Percentiles rank a stretch among this genome's conserved stretches.
phyloP scores from a whole-genome alignment of 23 red algal species.

The Gracilaria vermiculophylla region DNA sequence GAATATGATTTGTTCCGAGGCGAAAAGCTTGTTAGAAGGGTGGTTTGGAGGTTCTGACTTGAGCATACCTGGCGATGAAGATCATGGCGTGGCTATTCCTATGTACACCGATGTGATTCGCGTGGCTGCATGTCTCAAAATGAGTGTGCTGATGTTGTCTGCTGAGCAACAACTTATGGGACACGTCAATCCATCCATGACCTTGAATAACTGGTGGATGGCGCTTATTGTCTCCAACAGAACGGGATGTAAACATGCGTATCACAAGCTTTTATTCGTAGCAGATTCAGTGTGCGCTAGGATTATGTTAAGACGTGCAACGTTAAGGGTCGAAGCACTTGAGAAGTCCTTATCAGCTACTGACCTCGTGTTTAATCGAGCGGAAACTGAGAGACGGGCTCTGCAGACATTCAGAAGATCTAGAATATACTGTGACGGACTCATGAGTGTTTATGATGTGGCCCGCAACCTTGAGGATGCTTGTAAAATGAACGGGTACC shows the following conservation, averaged over 20 bases:
- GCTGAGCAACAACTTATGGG: neutral
- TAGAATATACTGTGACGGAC: neutral
- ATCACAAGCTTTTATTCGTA: neutral
- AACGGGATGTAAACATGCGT: constrained; percentile 10
- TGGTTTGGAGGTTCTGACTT: constrained; percentile 1
- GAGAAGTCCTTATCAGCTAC: neutral
- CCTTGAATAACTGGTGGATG: neutral
- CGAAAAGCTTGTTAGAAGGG: neutral
- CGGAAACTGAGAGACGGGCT: neutral
- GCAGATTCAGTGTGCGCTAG: neutral
- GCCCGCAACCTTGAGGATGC: neutral
- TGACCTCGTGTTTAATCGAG: neutral
- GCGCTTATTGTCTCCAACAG: neutral
- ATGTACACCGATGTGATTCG: neutral
- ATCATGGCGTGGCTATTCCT: neutral
- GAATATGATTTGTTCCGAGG: neutral
- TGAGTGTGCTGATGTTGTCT: neutral
- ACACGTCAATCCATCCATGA: neutral
- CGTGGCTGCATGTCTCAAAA: neutral
- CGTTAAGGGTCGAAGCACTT: neutral
- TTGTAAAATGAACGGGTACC: neutral
- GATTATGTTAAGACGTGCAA: neutral
- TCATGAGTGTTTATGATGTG: neutral
- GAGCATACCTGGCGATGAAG: neutral
- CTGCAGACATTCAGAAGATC: neutral